A percentile compares a stretch with the other conserved stretches of the same genome.
phyloP scores from a whole-genome alignment of 176 grass and related monocot genomes.

The Oryza brachyantha region DNA sequence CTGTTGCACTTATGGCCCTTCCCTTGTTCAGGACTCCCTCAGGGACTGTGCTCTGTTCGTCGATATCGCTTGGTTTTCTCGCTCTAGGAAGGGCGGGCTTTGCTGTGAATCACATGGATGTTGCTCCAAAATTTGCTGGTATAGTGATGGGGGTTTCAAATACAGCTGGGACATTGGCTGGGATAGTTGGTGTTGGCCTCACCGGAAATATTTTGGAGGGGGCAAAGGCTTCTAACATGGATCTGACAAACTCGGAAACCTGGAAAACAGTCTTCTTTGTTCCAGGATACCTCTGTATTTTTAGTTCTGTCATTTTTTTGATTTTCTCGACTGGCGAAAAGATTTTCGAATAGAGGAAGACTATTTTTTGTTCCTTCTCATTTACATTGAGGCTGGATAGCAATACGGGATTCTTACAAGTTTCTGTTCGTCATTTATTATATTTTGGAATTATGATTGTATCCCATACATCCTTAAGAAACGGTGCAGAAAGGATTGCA shows the following conservation, averaged over 20 bases:
- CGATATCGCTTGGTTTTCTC: constrained; percentile 64
- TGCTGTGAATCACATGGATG: constrained; percentile 84
- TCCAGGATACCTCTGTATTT: constrained; percentile 77
- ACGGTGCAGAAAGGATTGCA: neutral
- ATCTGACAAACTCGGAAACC: constrained; percentile 57
- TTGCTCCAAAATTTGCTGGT: constrained; percentile 83
- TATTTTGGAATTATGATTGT: constrained; percentile 24
- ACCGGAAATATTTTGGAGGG: constrained; percentile 79
- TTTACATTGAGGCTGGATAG: constrained; percentile 22
- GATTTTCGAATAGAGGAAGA: constrained; percentile 58
- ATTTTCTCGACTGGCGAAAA: constrained; percentile 75
- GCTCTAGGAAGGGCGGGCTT: constrained; percentile 80
- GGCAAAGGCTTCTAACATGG: constrained; percentile 57
- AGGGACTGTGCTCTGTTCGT: constrained; percentile 59
- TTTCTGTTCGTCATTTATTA: constrained; percentile 13
- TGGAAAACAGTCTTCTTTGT: constrained; percentile 74
- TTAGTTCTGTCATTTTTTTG: constrained; percentile 78
- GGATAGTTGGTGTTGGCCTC: constrained; percentile 66
- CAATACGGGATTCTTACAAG: constrained; percentile 12
- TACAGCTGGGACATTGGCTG: constrained; percentile 76
- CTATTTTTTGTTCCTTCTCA: constrained; percentile 23
- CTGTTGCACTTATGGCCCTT: constrained; percentile 69
- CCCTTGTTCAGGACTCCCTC: constrained; percentile 57
- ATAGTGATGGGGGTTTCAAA: constrained; percentile 92
- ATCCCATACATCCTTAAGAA: constrained; percentile 4